Evolutionary conservation across 2,329 filamentous ascomycete species (phyloP).

Genomic region (Tolypocladium pustulatum): DNA sequence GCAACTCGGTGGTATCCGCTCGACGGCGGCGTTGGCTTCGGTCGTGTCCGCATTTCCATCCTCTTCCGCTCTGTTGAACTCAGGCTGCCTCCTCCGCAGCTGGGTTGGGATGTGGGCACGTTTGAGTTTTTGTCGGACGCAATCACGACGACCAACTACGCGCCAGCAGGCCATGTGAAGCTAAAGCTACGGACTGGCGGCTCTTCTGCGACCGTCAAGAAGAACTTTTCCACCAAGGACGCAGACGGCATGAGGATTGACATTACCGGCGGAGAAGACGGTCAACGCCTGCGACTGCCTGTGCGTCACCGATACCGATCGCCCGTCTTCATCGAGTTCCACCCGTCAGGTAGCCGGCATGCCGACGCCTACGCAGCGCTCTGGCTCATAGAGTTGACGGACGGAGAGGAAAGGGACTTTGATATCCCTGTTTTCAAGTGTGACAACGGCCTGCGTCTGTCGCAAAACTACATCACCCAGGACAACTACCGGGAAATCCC

Average conservation of each 20-base stretch:
- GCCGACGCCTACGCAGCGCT: conserved; percentile 67
- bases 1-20: conserved; percentile 91
- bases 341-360: conserved; percentile 55
- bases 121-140: conserved; percentile 74
- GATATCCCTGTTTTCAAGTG: conserved; percentile 90
- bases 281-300: conserved; percentile 57
- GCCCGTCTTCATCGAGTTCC: conserved; percentile 82
- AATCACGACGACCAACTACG: conserved; percentile 55
- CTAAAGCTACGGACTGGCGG: conserved; percentile 77
- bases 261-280: conserved; percentile 30
- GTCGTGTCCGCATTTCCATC: conserved; percentile 76
- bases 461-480: conserved; percentile 86
- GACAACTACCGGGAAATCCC: conserved; percentile 60
- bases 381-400: conserved; percentile 78
- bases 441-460: conserved; percentile 61
- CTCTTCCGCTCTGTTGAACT: conserved; percentile 87
- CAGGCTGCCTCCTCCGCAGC: conserved; percentile 68
- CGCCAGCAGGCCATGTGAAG: conserved; percentile 57
- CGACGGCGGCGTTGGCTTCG: conserved; percentile 87
- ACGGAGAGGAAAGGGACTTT: conserved; percentile 67
- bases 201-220: conserved; percentile 59
- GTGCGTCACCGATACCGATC: conserved; percentile 86
- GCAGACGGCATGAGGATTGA: conserved; percentile 41
- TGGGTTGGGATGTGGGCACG: conserved; percentile 92
- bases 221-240: conserved; percentile 50